These are phyloP conservation scores for Corinectria fuckeliana DNA, from an alignment of 2,329 filamentous ascomycete species.

Conservation along the genomic window DNA sequence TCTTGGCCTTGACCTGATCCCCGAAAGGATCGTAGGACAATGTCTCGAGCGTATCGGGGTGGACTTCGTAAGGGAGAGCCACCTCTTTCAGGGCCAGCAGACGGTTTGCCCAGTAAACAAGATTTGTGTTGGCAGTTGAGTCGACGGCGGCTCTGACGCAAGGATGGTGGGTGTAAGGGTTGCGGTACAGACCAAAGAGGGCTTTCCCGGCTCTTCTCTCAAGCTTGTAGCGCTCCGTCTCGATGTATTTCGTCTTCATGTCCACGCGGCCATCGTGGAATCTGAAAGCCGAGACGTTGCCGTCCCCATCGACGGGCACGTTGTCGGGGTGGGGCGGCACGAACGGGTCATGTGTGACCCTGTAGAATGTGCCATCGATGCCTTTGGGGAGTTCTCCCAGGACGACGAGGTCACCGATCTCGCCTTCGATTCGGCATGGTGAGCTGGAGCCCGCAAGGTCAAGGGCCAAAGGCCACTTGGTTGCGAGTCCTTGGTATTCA, in stretches of 20 bases:
- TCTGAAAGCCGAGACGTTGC: constrained; percentile 46
- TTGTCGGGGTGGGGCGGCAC: constrained; percentile 43
- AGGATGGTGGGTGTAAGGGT: constrained; percentile 19
- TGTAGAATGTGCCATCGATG: constrained; percentile 36
- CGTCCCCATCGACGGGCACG: constrained; percentile 49
- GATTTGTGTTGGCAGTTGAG: constrained; percentile 25
- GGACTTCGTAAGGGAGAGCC: constrained; percentile 15
- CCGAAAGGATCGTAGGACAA: constrained; percentile 11
- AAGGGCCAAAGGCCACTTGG: constrained; percentile 14
- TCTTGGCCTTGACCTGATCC: constrained; percentile 15
- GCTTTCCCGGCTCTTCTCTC: constrained; percentile 46
- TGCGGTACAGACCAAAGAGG: constrained; percentile 15
- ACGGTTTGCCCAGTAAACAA: constrained; percentile 14
- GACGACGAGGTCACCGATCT: constrained; percentile 21
- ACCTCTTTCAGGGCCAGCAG: constrained; percentile 16
- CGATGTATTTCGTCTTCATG: constrained; percentile 47
- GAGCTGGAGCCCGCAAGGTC: constrained; percentile 10
- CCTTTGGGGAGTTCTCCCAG: constrained; percentile 28
- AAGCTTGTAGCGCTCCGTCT: constrained; percentile 48
- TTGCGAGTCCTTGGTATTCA: constrained; percentile 7
- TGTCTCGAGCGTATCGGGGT: constrained; percentile 23
- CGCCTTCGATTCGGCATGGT: constrained; percentile 19
- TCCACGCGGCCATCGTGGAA: constrained; percentile 43
- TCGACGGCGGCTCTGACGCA: constrained; percentile 18
- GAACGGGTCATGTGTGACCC: constrained; percentile 51